Evolutionary conservation across 2,329 filamentous ascomycete species (phyloP).

Genomic region (Penicillium sp.): DNA sequence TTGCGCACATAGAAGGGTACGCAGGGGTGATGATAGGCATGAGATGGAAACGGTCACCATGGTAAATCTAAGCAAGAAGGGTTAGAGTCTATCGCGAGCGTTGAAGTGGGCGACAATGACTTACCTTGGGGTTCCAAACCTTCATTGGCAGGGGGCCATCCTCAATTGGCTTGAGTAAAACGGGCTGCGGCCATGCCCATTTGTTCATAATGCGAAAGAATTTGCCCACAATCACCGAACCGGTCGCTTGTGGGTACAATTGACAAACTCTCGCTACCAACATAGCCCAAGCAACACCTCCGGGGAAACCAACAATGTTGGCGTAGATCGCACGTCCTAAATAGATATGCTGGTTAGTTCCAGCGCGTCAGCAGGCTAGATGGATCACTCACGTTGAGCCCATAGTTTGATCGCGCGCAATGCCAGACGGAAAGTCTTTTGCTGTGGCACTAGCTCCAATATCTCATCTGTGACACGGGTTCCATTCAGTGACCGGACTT

Average conservation of each 20-base stretch:
- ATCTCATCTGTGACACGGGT: conserved; percentile 95
- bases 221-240: conserved; percentile 84
- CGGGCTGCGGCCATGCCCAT: conserved; percentile 94
- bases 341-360: background rate
- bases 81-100: conserved; percentile 2
- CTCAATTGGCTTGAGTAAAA: conserved; percentile 85
- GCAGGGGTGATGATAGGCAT: conserved; percentile 99
- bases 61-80: conserved; percentile 62
- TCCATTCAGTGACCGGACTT: conserved; percentile 87
- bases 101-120: conserved; percentile 16
- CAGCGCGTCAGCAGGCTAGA: background rate
- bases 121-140: conserved; percentile 90
- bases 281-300: conserved; percentile 98
- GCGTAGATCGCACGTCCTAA: conserved; percentile 81
- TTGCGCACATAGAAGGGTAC: conserved; percentile 97
- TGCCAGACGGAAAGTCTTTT: conserved; percentile 84
- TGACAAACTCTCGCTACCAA: conserved; percentile 94
- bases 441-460: conserved; percentile 80
- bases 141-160: conserved; percentile 76
- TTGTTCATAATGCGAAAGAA: conserved; percentile 90
- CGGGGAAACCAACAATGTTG: conserved; percentile 94
- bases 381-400: conserved; percentile 65
- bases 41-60: conserved; percentile 77
- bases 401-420: conserved; percentile 92
- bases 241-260: conserved; percentile 88